These are phyloP conservation scores for Monosporozyma servazzii DNA, from an alignment of 805 yeast species.

Conservation along the genomic window DNA sequence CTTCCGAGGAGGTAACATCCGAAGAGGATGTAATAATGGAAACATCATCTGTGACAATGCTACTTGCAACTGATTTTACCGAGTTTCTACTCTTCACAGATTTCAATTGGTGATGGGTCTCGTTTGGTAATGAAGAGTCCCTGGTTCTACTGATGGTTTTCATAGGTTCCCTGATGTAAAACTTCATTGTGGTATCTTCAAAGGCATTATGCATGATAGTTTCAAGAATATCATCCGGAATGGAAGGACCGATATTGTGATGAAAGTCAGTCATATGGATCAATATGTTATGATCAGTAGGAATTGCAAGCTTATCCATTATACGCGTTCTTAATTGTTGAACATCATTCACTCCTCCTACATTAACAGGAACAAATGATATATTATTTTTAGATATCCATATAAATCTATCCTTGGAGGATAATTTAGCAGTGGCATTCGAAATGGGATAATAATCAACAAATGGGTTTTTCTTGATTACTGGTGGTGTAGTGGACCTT, in stretches of 20 bases:
- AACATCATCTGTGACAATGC: constrained; percentile 20
- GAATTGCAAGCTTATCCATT: constrained; percentile 29
- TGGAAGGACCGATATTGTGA: constrained; percentile 45
- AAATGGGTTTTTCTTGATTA: neutral
- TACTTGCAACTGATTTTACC: constrained; percentile 20
- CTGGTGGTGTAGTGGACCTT: neutral
- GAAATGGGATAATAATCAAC: neutral
- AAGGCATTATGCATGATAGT: constrained; percentile 31
- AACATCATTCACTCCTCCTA: constrained; percentile 24
- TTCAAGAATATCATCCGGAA: constrained; percentile 42
- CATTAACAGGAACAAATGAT: constrained; percentile 43
- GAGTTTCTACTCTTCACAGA: constrained; percentile 24
- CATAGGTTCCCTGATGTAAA: constrained; percentile 21
- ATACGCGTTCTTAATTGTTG: constrained; percentile 35
- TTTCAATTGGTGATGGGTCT: constrained; percentile 10
- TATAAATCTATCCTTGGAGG: constrained; percentile 29
- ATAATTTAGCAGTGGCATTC: neutral
- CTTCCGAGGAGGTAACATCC: constrained; percentile 26
- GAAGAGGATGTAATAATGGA: constrained; percentile 24
- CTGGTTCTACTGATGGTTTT: constrained; percentile 15
- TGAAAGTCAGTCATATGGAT: constrained; percentile 65
- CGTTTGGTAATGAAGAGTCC: constrained; percentile 11
- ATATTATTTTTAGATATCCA: constrained; percentile 58
- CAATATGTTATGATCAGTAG: constrained; percentile 19
- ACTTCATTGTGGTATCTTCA: constrained; percentile 23